These are phyloP conservation scores for Fomitopsis serialis DNA, from an alignment of 768 basidiomycete species.

Conservation along the genomic window DNA sequence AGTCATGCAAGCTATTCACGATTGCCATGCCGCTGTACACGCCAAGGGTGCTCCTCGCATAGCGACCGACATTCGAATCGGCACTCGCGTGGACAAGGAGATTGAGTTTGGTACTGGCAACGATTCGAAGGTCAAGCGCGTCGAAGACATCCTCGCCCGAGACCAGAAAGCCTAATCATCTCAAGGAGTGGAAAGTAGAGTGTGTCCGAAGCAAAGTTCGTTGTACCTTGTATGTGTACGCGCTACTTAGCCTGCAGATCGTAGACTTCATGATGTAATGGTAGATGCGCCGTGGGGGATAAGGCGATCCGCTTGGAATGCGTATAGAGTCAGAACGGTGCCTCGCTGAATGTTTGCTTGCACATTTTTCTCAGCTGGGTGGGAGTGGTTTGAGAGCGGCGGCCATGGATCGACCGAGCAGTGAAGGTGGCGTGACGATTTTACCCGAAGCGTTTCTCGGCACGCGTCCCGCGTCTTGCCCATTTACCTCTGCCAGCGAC, in stretches of 20 bases:
- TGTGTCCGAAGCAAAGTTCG: no score
- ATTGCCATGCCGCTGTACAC: slow-evolving; percentile 86
- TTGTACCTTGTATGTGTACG: no score
- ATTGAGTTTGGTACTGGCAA: slow-evolving; percentile 67
- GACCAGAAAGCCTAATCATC: slow-evolving; percentile 7
- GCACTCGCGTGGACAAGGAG: slow-evolving; percentile 74
- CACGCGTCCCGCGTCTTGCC: slow-evolving; percentile 12
- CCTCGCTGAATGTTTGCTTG: not conserved
- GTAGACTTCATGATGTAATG: no score
- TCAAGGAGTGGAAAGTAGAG: no score
- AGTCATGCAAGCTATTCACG: slow-evolving; percentile 84
- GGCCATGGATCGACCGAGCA: not conserved
- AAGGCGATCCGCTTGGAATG: no score
- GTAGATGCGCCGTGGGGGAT: no score
- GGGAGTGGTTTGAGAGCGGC: not conserved
- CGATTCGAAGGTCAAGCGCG: slow-evolving; percentile 71
- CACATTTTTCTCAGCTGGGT: slow-evolving; percentile 1
- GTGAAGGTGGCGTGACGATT: slow-evolving; percentile 18
- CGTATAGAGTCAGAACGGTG: no score
- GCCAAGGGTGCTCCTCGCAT: slow-evolving; percentile 68
- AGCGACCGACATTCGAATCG: slow-evolving; percentile 93
- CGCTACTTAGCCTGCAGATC: no score
- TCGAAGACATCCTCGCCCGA: slow-evolving; percentile 68
- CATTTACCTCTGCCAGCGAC: slow-evolving; percentile 12
- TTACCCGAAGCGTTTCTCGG: slow-evolving; percentile 14